Percentiles rank a stretch among this genome's conserved stretches.
Evolutionary conservation across 257 asterid genomes (phyloP).

Genomic region (Solanum lignicaule): DNA sequence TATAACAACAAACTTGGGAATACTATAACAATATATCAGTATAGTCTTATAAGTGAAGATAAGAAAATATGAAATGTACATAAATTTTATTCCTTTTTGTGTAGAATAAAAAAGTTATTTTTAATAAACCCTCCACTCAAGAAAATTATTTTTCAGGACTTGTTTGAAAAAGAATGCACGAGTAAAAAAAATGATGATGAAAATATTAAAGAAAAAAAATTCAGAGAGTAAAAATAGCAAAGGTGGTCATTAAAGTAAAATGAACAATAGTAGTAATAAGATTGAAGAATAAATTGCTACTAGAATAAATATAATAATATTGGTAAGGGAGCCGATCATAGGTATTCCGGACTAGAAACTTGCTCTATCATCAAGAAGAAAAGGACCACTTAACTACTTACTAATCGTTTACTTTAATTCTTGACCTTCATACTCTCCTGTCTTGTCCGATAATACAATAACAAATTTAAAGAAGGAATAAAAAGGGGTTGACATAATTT

Average conservation of each 20-base stretch:
- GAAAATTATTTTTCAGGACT: not conserved
- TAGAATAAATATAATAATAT: not conserved
- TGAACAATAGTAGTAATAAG: not conserved
- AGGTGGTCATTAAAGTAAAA: not conserved
- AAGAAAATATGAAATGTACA: fast-evolving
- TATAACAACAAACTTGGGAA: not conserved
- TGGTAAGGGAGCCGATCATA: not conserved
- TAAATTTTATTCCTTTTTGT: fast-evolving
- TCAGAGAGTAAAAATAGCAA: not conserved
- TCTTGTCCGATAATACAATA: not conserved
- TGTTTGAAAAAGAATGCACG: not conserved
- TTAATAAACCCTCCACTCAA: fast-evolving
- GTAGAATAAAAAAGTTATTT: fast-evolving
- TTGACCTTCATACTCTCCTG: not conserved
- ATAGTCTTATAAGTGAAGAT: not conserved
- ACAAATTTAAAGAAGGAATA: not conserved
- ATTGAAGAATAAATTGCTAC: not conserved
- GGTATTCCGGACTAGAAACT: not conserved
- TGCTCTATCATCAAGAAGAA: not conserved
- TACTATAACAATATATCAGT: not conserved
- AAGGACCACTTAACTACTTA: not conserved
- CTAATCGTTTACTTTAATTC: not conserved
- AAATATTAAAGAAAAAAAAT: not conserved
- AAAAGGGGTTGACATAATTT: not conserved
- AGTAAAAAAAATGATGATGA: not conserved